These are phyloP conservation scores for Miscanthus sacchariflorus DNA, from an alignment of 202 grass and related monocot genomes.

Conservation along the genomic window DNA sequence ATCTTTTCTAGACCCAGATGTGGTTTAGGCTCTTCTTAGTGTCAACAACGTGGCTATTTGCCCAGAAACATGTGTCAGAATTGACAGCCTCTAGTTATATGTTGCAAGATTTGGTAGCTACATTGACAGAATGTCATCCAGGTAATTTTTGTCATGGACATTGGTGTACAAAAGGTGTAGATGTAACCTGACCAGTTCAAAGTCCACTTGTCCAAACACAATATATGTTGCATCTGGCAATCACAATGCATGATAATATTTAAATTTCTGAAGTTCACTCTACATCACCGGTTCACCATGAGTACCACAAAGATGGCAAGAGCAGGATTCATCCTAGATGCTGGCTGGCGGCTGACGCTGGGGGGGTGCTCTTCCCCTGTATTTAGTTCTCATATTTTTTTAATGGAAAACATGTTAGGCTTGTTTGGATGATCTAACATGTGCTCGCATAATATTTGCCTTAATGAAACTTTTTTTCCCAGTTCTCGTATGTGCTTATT, in stretches of 20 bases:
- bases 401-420: not conserved
- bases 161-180: not conserved
- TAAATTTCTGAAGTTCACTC: not conserved
- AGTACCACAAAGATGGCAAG: not conserved
- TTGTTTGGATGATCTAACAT: not conserved
- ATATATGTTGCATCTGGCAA: not conserved
- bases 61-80: not conserved
- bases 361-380: not conserved
- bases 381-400: not conserved
- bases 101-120: not conserved
- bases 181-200: not conserved
- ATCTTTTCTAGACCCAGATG: not conserved
- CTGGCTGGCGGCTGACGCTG: not conserved
- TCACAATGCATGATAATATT: not conserved
- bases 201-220: not conserved
- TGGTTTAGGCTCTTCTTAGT: not conserved
- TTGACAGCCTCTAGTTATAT: conserved; percentile 27
- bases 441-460: not conserved
- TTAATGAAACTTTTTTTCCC: not conserved
- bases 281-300: not conserved
- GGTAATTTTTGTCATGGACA: not conserved
- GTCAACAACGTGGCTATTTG: not conserved
- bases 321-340: not conserved
- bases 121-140: not conserved
- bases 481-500: conserved; percentile 23